These are phyloP conservation scores for Onygenales sp. DNA, from an alignment of 2,329 filamentous ascomycete genomes.

Conservation along the genomic window DNA sequence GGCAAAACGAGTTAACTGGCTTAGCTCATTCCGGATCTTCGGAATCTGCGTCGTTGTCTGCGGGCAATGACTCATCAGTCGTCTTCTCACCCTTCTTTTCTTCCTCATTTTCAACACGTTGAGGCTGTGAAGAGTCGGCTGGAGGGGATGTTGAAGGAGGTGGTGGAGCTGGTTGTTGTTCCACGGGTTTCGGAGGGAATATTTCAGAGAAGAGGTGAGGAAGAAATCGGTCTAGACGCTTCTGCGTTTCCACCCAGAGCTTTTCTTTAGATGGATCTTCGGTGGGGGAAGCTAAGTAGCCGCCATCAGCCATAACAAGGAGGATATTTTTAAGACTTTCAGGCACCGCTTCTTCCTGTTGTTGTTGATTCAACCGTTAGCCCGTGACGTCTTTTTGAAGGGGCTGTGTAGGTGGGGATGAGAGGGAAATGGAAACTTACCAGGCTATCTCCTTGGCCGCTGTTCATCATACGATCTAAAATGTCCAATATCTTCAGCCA, in stretches of 20 bases:
- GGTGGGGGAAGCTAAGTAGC: conserved; percentile 64
- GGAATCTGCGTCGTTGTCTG: neutral
- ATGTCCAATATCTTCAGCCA: conserved; percentile 90
- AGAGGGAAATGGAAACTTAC: conserved; percentile 42
- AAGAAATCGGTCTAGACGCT: conserved; percentile 50
- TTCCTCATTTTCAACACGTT: neutral
- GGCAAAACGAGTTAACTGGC: neutral
- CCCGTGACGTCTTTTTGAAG: neutral
- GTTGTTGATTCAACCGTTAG: neutral
- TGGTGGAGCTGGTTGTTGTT: neutral
- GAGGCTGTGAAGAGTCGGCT: neutral
- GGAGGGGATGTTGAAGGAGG: neutral
- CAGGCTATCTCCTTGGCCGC: conserved; percentile 79
- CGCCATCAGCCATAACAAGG: conserved; percentile 86
- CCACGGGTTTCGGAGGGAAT: conserved; percentile 35
- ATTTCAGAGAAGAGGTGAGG: conserved; percentile 50
- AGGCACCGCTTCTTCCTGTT: conserved; percentile 82
- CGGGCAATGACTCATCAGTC: neutral
- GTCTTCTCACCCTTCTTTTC: neutral
- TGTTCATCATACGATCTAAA: conserved; percentile 94
- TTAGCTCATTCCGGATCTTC: conserved; percentile 1
- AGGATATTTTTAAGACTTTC: conserved; percentile 95
- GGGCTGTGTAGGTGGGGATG: no score
- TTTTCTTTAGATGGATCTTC: conserved; percentile 41
- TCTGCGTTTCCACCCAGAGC: conserved; percentile 54